Base-by-base conservation (phyloP, 2,329 filamentous ascomycete species). In the Fonsecaea pedrosoi region DNA sequence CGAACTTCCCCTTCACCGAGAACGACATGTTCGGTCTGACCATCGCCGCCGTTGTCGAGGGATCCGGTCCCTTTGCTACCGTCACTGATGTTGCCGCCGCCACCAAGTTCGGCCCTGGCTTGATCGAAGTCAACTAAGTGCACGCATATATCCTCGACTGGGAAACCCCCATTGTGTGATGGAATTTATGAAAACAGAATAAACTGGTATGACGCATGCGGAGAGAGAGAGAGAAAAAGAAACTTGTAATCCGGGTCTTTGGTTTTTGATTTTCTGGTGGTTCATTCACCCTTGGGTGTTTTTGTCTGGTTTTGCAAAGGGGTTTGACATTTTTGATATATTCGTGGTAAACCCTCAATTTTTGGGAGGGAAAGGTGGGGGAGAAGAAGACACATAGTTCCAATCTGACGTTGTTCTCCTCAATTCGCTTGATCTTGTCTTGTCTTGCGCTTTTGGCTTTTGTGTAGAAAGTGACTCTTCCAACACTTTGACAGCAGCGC, bases 1-100 rank as follows among this genome's bases (percentile, higher is more conserved):
- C 76, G 3, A 68, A 75, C n/a, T 79, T 80, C 67, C 79, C 79
- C 0, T 80, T 75, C 61, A 73, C 71, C 0, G 72, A 75, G 12
- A 58, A 77, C 64, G 60, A 76, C 34, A 66, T 80, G 72, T 78
- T 80, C 65, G 79, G 79, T 6, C 65, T 81, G 70, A 80, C 78
- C 4, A 78, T 80, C 66, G 77, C 77, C 3, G 77, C 74, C 13
- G 73, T 80, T 21, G 77, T 76, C 1, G 71, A 74, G 35, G 73
- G 74, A 18, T 65, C 71, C n/a, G 72, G 72, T 6, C 67, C 72
- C 0, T 79, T 80, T 56, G 59, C 56, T 5, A 74, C 75, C 69
- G 74, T 73, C 8, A 74, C 73, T 32, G 72, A 67, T 30, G 78
- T 79, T 34, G 73, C 76, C 13, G 72, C 74, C 53, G 70, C 66